These are phyloP conservation scores for Diplocarpon rosae DNA, from an alignment of 2,329 filamentous ascomycete genomes.

Conservation along the genomic window DNA sequence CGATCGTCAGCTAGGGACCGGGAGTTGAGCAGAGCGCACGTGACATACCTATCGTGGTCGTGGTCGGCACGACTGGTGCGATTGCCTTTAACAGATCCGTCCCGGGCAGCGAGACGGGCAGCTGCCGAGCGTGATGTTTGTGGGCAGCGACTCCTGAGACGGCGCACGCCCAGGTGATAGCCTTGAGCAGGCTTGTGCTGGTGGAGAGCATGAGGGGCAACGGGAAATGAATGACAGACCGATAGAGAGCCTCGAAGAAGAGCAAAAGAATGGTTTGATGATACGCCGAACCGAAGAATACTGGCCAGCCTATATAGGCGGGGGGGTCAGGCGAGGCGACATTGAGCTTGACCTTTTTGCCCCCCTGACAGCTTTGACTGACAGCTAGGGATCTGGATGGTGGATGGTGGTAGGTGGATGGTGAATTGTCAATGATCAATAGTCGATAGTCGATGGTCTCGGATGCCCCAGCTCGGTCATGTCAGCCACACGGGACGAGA, in stretches of 20 bases:
- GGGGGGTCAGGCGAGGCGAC: too few relatives aligned
- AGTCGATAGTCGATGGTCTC: too few relatives aligned
- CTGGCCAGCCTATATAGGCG: background rate
- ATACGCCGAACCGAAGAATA: background rate
- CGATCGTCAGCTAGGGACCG: background rate
- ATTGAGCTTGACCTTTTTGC: too few relatives aligned
- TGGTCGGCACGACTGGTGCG: constrained; percentile 9
- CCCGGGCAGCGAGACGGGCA: background rate
- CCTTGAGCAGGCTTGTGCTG: constrained; percentile 5
- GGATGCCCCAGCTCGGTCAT: too few relatives aligned
- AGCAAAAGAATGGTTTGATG: background rate
- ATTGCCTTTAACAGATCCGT: background rate
- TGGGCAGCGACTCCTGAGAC: constrained; percentile 4
- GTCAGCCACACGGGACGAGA: too few relatives aligned
- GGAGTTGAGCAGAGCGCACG: background rate
- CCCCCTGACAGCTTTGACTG: too few relatives aligned
- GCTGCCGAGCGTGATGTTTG: background rate
- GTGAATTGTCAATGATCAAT: too few relatives aligned
- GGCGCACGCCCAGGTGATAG: constrained; percentile 4
- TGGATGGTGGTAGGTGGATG: too few relatives aligned
- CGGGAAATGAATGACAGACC: background rate
- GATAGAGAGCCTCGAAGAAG: background rate
- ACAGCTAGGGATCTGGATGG: too few relatives aligned
- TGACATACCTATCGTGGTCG: constrained; percentile 1
- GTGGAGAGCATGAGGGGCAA: constrained; percentile 10